These are phyloP conservation scores for Ananas comosus DNA, from an alignment of 176 grass and related monocot genomes.

Conservation along the genomic window DNA sequence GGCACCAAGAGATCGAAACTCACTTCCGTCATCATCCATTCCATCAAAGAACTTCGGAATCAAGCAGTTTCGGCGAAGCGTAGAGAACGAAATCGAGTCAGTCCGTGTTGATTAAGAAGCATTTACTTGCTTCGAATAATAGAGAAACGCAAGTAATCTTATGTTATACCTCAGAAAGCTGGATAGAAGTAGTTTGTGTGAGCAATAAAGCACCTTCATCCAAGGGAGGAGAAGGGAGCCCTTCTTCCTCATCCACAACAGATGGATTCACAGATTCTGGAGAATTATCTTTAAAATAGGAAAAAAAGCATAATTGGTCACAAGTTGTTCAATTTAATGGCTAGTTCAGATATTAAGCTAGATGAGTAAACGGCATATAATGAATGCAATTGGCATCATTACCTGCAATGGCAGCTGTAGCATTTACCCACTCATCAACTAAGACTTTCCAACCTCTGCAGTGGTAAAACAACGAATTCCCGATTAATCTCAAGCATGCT, in stretches of 20 bases:
- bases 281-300: conserved; percentile 39
- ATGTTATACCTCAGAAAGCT: conserved; percentile 47
- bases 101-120: conserved; percentile 2
- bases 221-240: conserved; percentile 31
- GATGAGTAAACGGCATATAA: background rate
- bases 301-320: background rate
- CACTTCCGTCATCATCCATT: conserved; percentile 56
- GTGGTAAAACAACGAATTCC: background rate
- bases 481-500: conserved; percentile 15
- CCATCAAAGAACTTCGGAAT: conserved; percentile 50
- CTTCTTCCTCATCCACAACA: conserved; percentile 45
- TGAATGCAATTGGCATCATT: conserved; percentile 11
- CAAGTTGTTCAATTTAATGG: background rate
- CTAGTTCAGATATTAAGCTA: background rate
- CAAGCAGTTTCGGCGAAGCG: conserved; percentile 21
- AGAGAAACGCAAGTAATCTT: background rate
- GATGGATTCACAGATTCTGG: conserved; percentile 51
- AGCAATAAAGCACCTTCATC: conserved; percentile 44
- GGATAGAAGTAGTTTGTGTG: conserved; percentile 44
- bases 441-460: conserved; percentile 66
- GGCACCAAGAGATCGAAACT: conserved; percentile 21
- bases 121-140: background rate
- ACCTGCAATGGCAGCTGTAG: conserved; percentile 46
- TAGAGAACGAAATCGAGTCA: conserved; percentile 31
- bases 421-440: conserved; percentile 60